Percentiles rank a stretch among this genome's conserved stretches.
These are phyloP conservation scores for Ophiocordyceps robertsii DNA, from an alignment of 2,329 filamentous ascomycete species.

Conservation along the genomic window DNA sequence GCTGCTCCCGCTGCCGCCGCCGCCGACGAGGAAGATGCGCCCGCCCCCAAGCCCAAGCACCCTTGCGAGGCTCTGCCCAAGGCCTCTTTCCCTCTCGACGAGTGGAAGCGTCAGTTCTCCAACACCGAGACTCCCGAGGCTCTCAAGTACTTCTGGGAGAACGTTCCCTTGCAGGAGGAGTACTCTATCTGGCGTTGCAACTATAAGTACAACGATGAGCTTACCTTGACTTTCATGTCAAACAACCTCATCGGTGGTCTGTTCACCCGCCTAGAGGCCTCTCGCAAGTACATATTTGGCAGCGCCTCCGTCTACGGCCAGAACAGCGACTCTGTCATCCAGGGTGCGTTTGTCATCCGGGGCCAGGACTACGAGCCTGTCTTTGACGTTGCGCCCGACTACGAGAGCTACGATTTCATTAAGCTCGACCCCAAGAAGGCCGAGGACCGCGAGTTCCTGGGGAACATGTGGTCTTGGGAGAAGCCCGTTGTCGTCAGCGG, in stretches of 20 bases:
- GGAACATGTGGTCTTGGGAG: conserved; percentile 87
- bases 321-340: conserved; percentile 80
- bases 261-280: conserved; percentile 91
- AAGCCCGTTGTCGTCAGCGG: conserved; percentile 65
- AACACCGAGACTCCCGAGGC: conserved; percentile 81
- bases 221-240: conserved; percentile 97
- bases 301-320: conserved; percentile 76
- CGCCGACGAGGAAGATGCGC: conserved; percentile 25
- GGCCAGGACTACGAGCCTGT: conserved; percentile 75
- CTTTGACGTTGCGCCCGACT: conserved; percentile 95
- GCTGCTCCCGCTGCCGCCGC: conserved; percentile 17
- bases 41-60: conserved; percentile 88
- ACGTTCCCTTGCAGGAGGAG: conserved; percentile 80
- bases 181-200: conserved; percentile 90
- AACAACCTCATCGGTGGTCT: conserved; percentile 98
- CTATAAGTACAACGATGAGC: conserved; percentile 99
- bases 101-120: conserved; percentile 98
- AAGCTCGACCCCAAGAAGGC: conserved; percentile 86
- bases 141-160: conserved; percentile 97
- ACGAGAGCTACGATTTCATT: conserved; percentile 89
- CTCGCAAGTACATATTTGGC: conserved; percentile 97
- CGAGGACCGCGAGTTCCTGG: conserved; percentile 75
- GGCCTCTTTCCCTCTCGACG: conserved; percentile 73
- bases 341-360: conserved; percentile 89
- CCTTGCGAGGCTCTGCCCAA: conserved; percentile 75